Conservation (phyloP, 2,329 filamentous ascomycete genomes). For the Boeremia lycopersici region DNA sequence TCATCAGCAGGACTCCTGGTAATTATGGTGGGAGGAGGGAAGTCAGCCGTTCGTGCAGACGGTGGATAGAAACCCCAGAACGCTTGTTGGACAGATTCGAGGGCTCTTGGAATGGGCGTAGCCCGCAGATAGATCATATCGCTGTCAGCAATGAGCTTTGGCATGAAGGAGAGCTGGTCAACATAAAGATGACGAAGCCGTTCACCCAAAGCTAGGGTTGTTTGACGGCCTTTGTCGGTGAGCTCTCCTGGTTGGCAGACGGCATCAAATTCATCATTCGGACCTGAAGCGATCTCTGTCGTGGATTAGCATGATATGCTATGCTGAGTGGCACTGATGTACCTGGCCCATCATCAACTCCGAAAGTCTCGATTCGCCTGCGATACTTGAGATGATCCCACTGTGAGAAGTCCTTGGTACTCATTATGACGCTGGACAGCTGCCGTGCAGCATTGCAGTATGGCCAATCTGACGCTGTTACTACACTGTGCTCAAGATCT, state of each 20-base stretch:
- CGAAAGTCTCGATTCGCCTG: conserved; percentile 83
- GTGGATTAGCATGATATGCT: conserved; percentile 6
- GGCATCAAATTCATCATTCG: conserved; percentile 72
- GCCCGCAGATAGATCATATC: conserved; percentile 55
- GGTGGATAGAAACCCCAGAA: conserved; percentile 57
- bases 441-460: conserved; percentile 82
- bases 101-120: conserved; percentile 57
- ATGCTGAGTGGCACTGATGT: not conserved
- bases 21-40: conserved; percentile 53
- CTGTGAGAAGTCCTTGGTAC: conserved; percentile 56
- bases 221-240: conserved; percentile 57
- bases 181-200: conserved; percentile 57
- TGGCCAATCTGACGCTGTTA: conserved; percentile 69
- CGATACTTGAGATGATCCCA: conserved; percentile 68
- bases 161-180: conserved; percentile 57
- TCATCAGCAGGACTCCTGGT: conserved; percentile 54
- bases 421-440: conserved; percentile 67
- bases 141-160: conserved; percentile 48
- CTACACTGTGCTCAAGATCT: not conserved
- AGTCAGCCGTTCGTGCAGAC: conserved; percentile 48
- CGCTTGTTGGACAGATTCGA: conserved; percentile 58
- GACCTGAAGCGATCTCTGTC: conserved; percentile 67
- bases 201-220: conserved; percentile 56
- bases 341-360: conserved; percentile 63
- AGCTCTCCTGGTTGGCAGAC: conserved; percentile 66